Percentiles rank a stretch among this genome's conserved stretches.
Evolutionary conservation across 441 rosid genomes (phyloP).

Genomic region (Pelargonium fulgidum): DNA sequence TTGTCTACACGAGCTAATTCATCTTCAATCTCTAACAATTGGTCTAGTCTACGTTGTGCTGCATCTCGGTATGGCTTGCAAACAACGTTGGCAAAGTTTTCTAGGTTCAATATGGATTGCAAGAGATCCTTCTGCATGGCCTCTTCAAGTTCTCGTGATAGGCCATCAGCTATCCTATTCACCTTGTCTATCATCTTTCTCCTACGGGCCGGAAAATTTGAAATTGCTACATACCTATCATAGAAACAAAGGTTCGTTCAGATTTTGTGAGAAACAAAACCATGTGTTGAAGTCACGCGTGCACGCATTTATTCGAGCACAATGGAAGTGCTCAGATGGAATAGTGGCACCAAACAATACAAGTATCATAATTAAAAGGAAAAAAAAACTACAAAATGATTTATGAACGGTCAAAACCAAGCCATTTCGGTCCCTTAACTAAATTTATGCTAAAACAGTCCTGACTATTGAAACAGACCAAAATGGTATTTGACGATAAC

Average conservation of each 20-base stretch:
- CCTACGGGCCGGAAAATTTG: conserved; percentile 69
- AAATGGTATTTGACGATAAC: too few species aligned
- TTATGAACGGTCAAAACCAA: too few species aligned
- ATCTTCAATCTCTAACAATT: conserved; percentile 41
- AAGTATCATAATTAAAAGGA: too few species aligned
- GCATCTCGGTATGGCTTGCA: conserved; percentile 74
- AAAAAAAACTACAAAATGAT: too few species aligned
- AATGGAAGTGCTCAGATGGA: background rate
- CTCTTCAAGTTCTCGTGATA: conserved; percentile 67
- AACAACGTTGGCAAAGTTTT: conserved; percentile 42
- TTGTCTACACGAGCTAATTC: conserved; percentile 43
- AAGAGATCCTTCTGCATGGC: conserved; percentile 80
- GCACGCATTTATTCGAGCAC: background rate
- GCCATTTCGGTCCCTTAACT: too few species aligned
- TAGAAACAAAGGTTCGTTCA: conserved; percentile 18
- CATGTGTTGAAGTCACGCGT: background rate
- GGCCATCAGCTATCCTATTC: conserved; percentile 53
- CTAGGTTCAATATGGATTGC: conserved; percentile 43
- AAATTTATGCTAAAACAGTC: too few species aligned
- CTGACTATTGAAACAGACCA: too few species aligned
- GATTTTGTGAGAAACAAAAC: background rate
- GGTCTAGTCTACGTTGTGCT: conserved; percentile 57
- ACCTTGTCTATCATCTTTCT: conserved; percentile 56
- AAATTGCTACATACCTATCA: conserved; percentile 62
- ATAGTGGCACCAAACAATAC: too few species aligned